A percentile compares a stretch with the other conserved stretches of the same genome.
Evolutionary conservation across 1,284 basidiomycete genomes (phyloP).

Genomic region (Ustilago cynodontis): DNA sequence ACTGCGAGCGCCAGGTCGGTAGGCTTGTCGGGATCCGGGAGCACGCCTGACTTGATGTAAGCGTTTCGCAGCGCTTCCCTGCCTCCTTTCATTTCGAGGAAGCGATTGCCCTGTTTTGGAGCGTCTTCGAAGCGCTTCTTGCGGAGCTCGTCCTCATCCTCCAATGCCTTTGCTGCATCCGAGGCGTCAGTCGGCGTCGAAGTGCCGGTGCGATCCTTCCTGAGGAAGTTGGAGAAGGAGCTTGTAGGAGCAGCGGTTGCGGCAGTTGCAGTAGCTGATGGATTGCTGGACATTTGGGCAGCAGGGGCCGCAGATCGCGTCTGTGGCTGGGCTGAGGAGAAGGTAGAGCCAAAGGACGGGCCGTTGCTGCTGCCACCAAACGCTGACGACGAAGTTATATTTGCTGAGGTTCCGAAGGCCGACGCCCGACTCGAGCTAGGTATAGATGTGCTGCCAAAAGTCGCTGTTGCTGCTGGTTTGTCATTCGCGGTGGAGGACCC

Average conservation of each 20-base stretch:
- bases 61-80: conserved; percentile 74
- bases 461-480: neutral
- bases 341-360: conserved; percentile 17
- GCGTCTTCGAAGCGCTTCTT: conserved; percentile 56
- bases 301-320: neutral
- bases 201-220: conserved; percentile 40
- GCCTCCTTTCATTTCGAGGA: conserved; percentile 51
- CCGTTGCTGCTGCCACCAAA: conserved; percentile 10
- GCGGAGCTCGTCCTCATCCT: conserved; percentile 50
- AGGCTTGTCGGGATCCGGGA: conserved; percentile 84
- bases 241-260: conserved; percentile 12
- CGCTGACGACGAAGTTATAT: conserved; percentile 15
- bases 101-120: conserved; percentile 54
- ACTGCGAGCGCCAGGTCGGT: conserved; percentile 88
- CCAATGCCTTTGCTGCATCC: neutral
- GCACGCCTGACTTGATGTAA: conserved; percentile 85
- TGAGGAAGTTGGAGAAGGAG: conserved; percentile 49
- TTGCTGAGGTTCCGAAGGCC: conserved; percentile 1
- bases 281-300: neutral
- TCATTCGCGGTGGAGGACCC: neutral
- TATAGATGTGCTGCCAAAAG: conserved; percentile 11
- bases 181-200: conserved; percentile 28
- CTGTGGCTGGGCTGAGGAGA: conserved; percentile 12
- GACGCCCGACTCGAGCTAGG: neutral
- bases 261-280: conserved; percentile 2